Conservation (phyloP, 495 filamentous ascomycete species). For the Eremomyces bilateralis region DNA sequence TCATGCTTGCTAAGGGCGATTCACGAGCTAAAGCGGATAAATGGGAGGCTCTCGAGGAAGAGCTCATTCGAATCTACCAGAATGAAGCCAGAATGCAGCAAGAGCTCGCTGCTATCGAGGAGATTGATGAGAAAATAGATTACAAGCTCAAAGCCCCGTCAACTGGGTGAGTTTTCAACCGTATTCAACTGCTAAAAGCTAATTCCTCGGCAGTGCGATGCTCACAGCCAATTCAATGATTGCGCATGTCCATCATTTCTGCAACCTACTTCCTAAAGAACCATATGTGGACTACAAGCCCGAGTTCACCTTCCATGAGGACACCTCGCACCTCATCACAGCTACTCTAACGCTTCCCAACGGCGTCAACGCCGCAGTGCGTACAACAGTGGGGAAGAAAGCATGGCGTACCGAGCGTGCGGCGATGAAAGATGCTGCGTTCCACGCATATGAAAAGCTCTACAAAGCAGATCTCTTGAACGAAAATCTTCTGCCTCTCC, state of each 20-base stretch:
- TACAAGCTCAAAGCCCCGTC: conserved; percentile 27
- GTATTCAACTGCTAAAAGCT: conserved; percentile 5
- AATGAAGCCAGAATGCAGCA: conserved; percentile 45
- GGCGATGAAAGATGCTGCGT: conserved; percentile 66
- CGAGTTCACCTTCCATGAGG: conserved; percentile 23
- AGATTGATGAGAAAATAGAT: conserved; percentile 29
- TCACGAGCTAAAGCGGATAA: conserved; percentile 18
- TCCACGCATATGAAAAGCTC: conserved; percentile 55
- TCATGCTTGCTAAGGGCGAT: conserved; percentile 32
- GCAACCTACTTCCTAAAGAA: conserved; percentile 32
- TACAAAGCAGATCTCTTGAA: conserved; percentile 52
- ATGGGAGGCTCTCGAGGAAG: conserved; percentile 43
- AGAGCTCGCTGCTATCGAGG: conserved; percentile 20
- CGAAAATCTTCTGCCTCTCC: conserved; percentile 57
- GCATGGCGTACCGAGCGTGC: conserved; percentile 51
- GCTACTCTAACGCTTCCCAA: conserved; percentile 51
- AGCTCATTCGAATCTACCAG: conserved; percentile 54
- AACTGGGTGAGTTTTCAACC: conserved; percentile 29
- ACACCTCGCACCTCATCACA: conserved; percentile 15
- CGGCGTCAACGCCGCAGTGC: conserved; percentile 40
- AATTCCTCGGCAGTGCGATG: conserved; percentile 41
- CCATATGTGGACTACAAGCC: conserved; percentile 33
- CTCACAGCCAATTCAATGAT: conserved; percentile 52
- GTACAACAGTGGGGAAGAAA: conserved; percentile 26
- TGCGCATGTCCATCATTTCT: conserved; percentile 68